These are phyloP conservation scores for Croton laevigatus DNA, from an alignment of 441 rosid species.

Conservation along the genomic window DNA sequence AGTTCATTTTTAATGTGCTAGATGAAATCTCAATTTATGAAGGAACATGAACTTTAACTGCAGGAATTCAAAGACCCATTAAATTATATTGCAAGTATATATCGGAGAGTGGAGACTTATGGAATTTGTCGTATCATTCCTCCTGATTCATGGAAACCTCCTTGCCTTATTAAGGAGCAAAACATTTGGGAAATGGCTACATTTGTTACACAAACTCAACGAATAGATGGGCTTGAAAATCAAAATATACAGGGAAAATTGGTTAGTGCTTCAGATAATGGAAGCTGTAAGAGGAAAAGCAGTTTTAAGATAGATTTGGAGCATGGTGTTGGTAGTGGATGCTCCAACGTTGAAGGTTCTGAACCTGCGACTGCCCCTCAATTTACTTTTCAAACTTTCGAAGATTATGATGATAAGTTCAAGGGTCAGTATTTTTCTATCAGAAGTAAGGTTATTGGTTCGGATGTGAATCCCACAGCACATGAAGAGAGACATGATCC, in stretches of 20 bases:
- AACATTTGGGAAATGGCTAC: conserved; percentile 44
- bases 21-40: conserved; percentile 25
- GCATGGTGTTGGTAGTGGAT: conserved; percentile 25
- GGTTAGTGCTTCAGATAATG: conserved; percentile 19
- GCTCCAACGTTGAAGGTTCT: conserved; percentile 25
- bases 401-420: conserved; percentile 47
- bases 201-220: conserved; percentile 45
- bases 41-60: conserved; percentile 24
- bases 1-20: conserved; percentile 14
- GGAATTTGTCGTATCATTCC: conserved; percentile 78
- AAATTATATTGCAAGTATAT: conserved; percentile 56
- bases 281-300: conserved; percentile 19
- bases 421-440: conserved; percentile 39
- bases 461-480: conserved; percentile 24
- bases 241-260: conserved; percentile 29
- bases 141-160: conserved; percentile 71
- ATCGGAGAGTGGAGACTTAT: conserved; percentile 42
- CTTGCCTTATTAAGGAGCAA: conserved; percentile 44
- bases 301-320: conserved; percentile 22
- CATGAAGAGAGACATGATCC: conserved; percentile 28
- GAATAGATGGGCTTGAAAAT: conserved; percentile 38
- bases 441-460: conserved; percentile 20
- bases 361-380: conserved; percentile 35
- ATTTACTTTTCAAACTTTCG: conserved; percentile 49
- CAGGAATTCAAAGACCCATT: conserved; percentile 70